Percentiles rank a stretch among this genome's conserved stretches.
Conservation (phyloP, 805 yeast genomes). For the Wickerhamomyces subpelliculosus region DNA sequence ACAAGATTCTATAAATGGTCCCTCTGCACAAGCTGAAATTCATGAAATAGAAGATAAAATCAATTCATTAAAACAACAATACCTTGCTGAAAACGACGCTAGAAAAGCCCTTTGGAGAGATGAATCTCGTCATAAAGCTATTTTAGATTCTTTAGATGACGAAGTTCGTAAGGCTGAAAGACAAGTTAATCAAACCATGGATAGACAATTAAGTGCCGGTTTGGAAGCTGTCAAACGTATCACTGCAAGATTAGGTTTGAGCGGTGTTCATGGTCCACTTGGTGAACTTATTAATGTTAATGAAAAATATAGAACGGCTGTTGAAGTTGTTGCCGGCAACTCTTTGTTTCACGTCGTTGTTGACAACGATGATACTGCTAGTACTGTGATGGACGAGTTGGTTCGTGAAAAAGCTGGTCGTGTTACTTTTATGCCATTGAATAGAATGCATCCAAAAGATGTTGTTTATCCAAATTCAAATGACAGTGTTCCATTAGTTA, state of each 20-base stretch:
- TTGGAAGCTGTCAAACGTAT: constrained; percentile 62
- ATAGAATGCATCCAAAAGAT: constrained; percentile 43
- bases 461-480: constrained; percentile 54
- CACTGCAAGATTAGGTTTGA: constrained; percentile 48
- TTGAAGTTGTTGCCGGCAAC: constrained; percentile 84
- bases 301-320: constrained; percentile 77
- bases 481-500: constrained; percentile 67
- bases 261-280: constrained; percentile 73
- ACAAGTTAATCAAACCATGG: constrained; percentile 66
- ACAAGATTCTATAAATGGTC: constrained; percentile 31
- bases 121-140: constrained; percentile 57
- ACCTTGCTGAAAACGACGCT: constrained; percentile 47
- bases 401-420: constrained; percentile 68
- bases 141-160: constrained; percentile 44
- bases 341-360: constrained; percentile 86
- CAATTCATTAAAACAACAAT: constrained; percentile 29
- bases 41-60: constrained; percentile 25
- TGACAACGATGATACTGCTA: constrained; percentile 79
- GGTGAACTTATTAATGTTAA: constrained; percentile 79
- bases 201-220: constrained; percentile 62
- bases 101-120: constrained; percentile 75
- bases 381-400: constrained; percentile 70
- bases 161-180: constrained; percentile 55
- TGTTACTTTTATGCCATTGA: constrained; percentile 86
- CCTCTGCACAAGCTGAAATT: constrained; percentile 25